These are phyloP conservation scores for Collariella sp. DNA, from an alignment of 495 filamentous ascomycete species.

Conservation along the genomic window DNA sequence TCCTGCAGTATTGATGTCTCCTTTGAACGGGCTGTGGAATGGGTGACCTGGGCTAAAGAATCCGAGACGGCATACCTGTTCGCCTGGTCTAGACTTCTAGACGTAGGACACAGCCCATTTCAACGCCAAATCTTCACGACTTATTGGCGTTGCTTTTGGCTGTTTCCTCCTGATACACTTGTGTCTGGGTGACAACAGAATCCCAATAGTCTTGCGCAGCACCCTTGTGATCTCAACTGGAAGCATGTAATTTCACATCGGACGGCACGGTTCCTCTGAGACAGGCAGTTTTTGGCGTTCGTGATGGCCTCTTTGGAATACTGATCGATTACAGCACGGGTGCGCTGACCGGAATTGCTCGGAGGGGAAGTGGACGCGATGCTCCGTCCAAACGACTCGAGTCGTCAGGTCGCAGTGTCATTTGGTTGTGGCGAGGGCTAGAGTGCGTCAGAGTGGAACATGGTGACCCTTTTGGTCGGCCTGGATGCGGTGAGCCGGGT, in stretches of 20 bases:
- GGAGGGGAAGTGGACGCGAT: background rate
- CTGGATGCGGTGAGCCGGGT: slow-evolving; percentile 3
- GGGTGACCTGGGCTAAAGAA: background rate
- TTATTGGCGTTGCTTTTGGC: background rate
- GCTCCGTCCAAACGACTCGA: too few species aligned
- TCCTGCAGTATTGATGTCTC: background rate
- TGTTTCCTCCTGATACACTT: background rate
- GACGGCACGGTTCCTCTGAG: background rate
- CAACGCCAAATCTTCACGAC: too few species aligned
- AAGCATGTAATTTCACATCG: too few species aligned
- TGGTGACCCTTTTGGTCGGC: background rate
- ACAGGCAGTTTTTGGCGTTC: background rate
- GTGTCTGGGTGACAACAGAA: too few species aligned
- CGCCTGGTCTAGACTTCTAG: background rate
- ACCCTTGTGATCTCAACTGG: too few species aligned
- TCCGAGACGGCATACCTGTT: background rate
- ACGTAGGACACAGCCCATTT: background rate
- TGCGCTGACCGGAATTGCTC: background rate
- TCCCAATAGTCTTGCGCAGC: too few species aligned
- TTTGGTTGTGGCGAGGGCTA: background rate
- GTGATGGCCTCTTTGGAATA: background rate
- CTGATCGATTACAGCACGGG: slow-evolving; percentile 1
- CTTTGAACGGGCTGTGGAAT: background rate
- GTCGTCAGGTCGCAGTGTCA: too few species aligned
- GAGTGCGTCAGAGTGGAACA: background rate